Evolutionary conservation across 139 green algal species (phyloP).

Genomic region (Microglena sp.): DNA sequence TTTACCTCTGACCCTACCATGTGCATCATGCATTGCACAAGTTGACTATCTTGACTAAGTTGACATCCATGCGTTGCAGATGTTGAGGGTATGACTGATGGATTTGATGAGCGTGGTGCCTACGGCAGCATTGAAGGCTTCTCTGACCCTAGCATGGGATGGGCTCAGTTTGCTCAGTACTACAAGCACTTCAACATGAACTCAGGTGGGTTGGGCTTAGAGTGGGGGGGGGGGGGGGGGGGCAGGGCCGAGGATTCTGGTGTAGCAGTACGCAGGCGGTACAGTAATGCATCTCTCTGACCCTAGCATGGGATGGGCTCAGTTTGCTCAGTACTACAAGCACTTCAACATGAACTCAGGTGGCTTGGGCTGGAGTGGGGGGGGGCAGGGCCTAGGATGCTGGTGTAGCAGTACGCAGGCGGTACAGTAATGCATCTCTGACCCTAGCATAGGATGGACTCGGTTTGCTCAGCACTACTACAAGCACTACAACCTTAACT

Average conservation of each 20-base stretch:
- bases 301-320: constrained; percentile 78
- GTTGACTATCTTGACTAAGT: too few species aligned
- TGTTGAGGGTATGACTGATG: constrained; percentile 71
- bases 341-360: constrained; percentile 79
- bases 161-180: constrained; percentile 59
- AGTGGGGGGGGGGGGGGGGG: background rate
- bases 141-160: constrained; percentile 86
- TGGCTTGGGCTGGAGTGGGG: background rate
- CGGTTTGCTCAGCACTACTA: constrained; percentile 54
- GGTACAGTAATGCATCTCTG: constrained; percentile 80
- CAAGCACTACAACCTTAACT: constrained; percentile 78
- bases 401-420: too few species aligned
- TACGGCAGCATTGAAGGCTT: constrained; percentile 83
- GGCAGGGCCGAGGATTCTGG: background rate
- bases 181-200: constrained; percentile 77
- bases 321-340: constrained; percentile 51
- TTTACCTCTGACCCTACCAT: too few species aligned
- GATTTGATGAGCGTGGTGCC: constrained; percentile 65
- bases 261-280: background rate
- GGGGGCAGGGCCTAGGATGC: too few species aligned
- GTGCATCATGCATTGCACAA: too few species aligned
- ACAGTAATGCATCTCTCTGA: too few species aligned
- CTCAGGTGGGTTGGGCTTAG: constrained; percentile 21
- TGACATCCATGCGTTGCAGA: constrained; percentile 30
- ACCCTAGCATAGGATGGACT: constrained; percentile 80